Conservation (phyloP, 495 filamentous ascomycete genomes). For the Friedmanniomyces endolithicus region DNA sequence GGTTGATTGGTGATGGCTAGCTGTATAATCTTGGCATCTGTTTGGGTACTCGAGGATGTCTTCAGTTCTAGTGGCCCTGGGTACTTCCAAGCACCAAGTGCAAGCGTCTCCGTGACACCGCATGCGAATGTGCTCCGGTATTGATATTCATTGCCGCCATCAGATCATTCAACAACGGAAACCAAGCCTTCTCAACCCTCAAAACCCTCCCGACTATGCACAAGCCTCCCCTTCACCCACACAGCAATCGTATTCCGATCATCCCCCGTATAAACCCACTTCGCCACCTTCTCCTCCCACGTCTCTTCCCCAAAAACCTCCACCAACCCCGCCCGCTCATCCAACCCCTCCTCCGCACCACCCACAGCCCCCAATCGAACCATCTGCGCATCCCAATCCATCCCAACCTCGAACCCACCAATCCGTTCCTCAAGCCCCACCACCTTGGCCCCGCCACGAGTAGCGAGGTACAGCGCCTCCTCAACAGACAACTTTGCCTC, state of each 20-base stretch:
- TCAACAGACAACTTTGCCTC: slow-evolving; percentile 58
- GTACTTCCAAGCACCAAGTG: too few relatives aligned
- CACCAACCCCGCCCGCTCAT: slow-evolving; percentile 37
- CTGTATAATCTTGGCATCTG: too few relatives aligned
- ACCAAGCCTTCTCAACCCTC: slow-evolving; percentile 1
- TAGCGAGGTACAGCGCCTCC: slow-evolving; percentile 79
- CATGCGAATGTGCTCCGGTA: too few relatives aligned
- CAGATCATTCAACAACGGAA: too few relatives aligned
- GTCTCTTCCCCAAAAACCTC: slow-evolving; percentile 80
- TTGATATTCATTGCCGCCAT: too few relatives aligned
- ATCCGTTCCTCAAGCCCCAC: slow-evolving; percentile 56
- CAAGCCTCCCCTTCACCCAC: slow-evolving; percentile 68
- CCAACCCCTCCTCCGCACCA: neutral
- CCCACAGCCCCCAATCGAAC: slow-evolving; percentile 40
- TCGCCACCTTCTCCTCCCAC: slow-evolving; percentile 64
- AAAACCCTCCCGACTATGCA: slow-evolving; percentile 38
- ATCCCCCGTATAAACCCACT: slow-evolving; percentile 84
- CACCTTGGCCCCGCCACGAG: slow-evolving; percentile 64
- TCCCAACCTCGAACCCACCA: slow-evolving; percentile 71
- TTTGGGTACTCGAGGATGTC: too few relatives aligned
- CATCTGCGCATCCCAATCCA: slow-evolving; percentile 80
- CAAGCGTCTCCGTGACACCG: too few relatives aligned
- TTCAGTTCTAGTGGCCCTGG: too few relatives aligned
- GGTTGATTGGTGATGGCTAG: too few relatives aligned
- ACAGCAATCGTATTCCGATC: slow-evolving; percentile 69